Evolutionary conservation across 495 filamentous ascomycete species (phyloP), one percentile per base, ranked within the genome.

Genomic region (Talaromyces proteolyticus): DNA sequence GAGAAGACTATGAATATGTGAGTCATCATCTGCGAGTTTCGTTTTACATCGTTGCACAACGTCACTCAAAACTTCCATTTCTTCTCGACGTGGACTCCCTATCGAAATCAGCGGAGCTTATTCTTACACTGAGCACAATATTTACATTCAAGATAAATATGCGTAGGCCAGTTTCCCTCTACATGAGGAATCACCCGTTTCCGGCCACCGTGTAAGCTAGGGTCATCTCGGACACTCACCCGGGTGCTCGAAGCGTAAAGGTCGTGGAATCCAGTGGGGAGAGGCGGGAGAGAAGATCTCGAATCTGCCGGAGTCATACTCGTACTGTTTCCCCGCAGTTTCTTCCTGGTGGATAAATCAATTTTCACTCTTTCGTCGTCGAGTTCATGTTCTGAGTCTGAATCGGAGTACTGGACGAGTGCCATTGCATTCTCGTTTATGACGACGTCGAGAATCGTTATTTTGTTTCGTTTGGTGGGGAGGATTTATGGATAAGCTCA

Each of bases 121-220:
- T n/a, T n/a, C n/a, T n/a, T n/a, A n/a, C n/a, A n/a, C n/a, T n/a
- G n/a, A 2, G 29, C 8, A 47, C 47, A 17, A 20, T 8, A 42
- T 82, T 62, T 75, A 92, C 92, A 98, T 73, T 97, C 92, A 49
- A 97, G 73, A 64, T 94, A 98, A 18, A 96, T 57, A 65, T 96
- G 91, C 16, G 83, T 90, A 2, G 93, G 88, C 93, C 93, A 98
- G 68, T 88, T 87, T 19, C 93, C 93, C 45, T 86, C 79, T 11
- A 92, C 70, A 65, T 98, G 93, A 2, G 93, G 91, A 38, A 81
- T 87, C 38, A 80, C 78, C 20, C 93, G 77, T 59, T 84, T 87
- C 38, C 91, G 80, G 23, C 93, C 93, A 23, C 83, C 85, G 65
- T 98, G 93, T 24, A 98, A 74, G 48, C 70, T 69, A 0, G 93